These are phyloP conservation scores for Turritis glabra DNA, from an alignment of 345 rosid genomes.

Conservation along the genomic window DNA sequence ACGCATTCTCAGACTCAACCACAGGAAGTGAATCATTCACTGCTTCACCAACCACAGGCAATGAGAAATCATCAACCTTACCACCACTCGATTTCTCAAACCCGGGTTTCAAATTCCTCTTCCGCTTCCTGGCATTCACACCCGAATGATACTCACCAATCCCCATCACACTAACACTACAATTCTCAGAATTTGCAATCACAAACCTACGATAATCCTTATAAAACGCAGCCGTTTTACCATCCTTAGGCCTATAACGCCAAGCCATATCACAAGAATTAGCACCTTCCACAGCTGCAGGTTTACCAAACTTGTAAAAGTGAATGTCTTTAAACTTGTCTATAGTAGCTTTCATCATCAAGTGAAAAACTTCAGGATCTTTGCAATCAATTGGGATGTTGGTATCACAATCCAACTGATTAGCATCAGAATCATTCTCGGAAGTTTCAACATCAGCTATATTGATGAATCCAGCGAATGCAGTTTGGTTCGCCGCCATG, in stretches of 20 bases:
- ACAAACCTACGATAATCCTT: constrained; percentile 87
- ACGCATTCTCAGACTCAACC: constrained; percentile 73
- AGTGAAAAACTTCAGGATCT: constrained; percentile 84
- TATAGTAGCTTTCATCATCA: constrained; percentile 78
- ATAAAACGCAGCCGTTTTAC: constrained; percentile 76
- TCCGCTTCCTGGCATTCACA: constrained; percentile 88
- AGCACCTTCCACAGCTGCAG: constrained; percentile 51
- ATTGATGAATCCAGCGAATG: constrained; percentile 59
- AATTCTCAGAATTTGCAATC: constrained; percentile 59
- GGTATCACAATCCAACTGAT: constrained; percentile 44
- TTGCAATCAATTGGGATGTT: constrained; percentile 66
- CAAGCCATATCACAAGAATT: constrained; percentile 87
- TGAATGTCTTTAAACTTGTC: constrained; percentile 81
- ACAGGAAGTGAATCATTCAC: constrained; percentile 73
- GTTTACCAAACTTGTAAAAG: constrained; percentile 86
- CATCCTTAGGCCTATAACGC: constrained; percentile 92
- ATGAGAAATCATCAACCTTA: constrained; percentile 40
- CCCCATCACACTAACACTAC: constrained; percentile 54
- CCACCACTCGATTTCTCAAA: constrained; percentile 45
- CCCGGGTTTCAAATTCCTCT: constrained; percentile 69
- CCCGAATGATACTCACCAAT: constrained; percentile 93
- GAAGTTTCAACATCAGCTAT: constrained; percentile 53
- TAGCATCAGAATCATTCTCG: constrained; percentile 3
- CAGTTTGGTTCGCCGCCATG: constrained; percentile 70
- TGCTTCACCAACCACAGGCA: constrained; percentile 70